Percentiles rank a stretch among this genome's conserved stretches.
Evolutionary conservation across 352 stramenopile species (phyloP).

Genomic region (Plasmopara viticola): DNA sequence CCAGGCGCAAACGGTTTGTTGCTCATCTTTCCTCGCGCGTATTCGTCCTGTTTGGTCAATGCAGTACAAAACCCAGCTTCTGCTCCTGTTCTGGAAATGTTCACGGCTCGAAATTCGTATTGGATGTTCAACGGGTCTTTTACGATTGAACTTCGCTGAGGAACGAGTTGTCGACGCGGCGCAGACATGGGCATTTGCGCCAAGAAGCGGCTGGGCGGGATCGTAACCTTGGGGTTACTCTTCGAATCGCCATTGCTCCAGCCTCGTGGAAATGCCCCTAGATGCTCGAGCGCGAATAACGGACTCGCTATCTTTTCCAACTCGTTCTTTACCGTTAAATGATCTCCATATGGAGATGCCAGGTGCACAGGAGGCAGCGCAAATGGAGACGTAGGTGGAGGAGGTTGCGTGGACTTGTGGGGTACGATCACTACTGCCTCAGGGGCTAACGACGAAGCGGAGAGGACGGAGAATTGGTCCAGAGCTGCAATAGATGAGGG

Average conservation of each 20-base stretch:
- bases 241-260: slow-evolving; percentile 12
- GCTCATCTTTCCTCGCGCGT: slow-evolving; percentile 70
- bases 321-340: slow-evolving; percentile 14
- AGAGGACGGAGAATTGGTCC: slow-evolving; percentile 39
- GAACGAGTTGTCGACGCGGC: slow-evolving; percentile 46
- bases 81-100: slow-evolving; percentile 23
- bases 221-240: slow-evolving; percentile 11
- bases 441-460: slow-evolving; percentile 36
- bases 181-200: slow-evolving; percentile 68
- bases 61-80: slow-evolving; percentile 56
- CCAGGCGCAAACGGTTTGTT: slow-evolving; percentile 70
- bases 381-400: slow-evolving; percentile 22
- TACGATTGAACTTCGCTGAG: slow-evolving; percentile 40
- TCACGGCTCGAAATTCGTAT: slow-evolving; percentile 57
- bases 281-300: slow-evolving; percentile 36
- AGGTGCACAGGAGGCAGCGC: slow-evolving; percentile 33
- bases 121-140: slow-evolving; percentile 38
- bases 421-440: slow-evolving; percentile 45
- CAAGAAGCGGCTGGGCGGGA: slow-evolving; percentile 45
- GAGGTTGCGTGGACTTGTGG: slow-evolving; percentile 1
- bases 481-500: slow-evolving; percentile 19
- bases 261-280: slow-evolving; percentile 29
- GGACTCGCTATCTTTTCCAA: slow-evolving; percentile 27
- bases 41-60: slow-evolving; percentile 72
- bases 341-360: slow-evolving; percentile 28